Evolutionary conservation across 1,284 basidiomycete species (phyloP).

Genomic region (Ceratobasidium papillatum): DNA sequence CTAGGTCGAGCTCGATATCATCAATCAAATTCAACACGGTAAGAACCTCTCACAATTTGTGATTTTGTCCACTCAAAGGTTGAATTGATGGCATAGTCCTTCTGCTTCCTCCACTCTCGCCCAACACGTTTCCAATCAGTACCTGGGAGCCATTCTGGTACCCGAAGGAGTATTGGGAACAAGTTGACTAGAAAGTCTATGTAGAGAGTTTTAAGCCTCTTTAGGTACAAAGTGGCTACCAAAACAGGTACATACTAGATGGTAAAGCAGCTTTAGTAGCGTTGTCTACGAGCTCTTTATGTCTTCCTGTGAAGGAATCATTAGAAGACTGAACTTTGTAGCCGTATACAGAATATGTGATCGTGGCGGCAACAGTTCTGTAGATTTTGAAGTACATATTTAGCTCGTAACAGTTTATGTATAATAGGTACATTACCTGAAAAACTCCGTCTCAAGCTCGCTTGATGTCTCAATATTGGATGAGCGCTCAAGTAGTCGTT

Average conservation of each 20-base stretch:
- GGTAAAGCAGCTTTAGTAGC: not conserved
- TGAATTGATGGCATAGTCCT: not conserved
- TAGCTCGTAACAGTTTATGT: not conserved
- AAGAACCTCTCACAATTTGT: not conserved
- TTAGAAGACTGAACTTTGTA: slow-evolving; percentile 35
- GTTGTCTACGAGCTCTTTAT: not conserved
- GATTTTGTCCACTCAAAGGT: slow-evolving; percentile 15
- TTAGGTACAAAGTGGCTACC: not conserved
- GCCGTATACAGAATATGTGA: slow-evolving; percentile 9
- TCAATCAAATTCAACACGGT: not conserved
- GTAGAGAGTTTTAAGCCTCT: not conserved
- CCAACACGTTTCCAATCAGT: slow-evolving; percentile 60
- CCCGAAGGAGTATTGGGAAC: slow-evolving; percentile 46
- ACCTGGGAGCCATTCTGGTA: slow-evolving; percentile 61
- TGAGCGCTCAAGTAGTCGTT: slow-evolving; percentile 10
- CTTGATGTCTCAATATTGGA: not conserved
- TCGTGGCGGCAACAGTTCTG: slow-evolving; percentile 9
- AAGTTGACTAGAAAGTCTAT: slow-evolving; percentile 42
- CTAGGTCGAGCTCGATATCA: not conserved
- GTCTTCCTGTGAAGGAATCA: not conserved
- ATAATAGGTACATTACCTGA: not conserved
- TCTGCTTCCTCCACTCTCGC: slow-evolving; percentile 52
- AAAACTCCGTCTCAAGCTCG: not conserved
- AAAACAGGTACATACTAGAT: slow-evolving; percentile 19
- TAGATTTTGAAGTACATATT: not conserved